A percentile compares a stretch with the other conserved stretches of the same genome.
Evolutionary conservation across 805 yeast species (phyloP).

Genomic region (Kodamaea kaohsiungensis): DNA sequence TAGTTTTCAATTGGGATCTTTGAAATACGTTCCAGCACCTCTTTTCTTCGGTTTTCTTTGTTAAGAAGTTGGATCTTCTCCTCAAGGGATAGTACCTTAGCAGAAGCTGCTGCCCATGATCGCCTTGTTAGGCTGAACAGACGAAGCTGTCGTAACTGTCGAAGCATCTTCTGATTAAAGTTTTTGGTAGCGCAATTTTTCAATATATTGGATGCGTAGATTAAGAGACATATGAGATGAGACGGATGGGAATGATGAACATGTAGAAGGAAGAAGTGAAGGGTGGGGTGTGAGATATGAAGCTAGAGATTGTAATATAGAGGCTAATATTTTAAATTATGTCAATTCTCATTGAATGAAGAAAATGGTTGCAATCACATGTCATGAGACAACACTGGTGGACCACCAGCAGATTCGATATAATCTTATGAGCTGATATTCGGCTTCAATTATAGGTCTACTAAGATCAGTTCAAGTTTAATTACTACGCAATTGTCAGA

Average conservation of each 20-base stretch:
- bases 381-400: too few relatives aligned
- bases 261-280: neutral
- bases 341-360: too few relatives aligned
- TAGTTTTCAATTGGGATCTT: constrained; percentile 80
- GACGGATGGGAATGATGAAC: neutral
- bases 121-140: neutral
- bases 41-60: constrained; percentile 32
- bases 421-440: too few relatives aligned
- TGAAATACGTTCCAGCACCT: constrained; percentile 59
- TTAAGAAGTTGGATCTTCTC: constrained; percentile 31
- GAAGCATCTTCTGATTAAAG: neutral
- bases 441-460: too few relatives aligned
- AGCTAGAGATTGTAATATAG: too few relatives aligned
- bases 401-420: too few relatives aligned
- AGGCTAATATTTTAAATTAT: too few relatives aligned
- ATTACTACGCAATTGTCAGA: too few relatives aligned
- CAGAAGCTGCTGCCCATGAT: neutral
- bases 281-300: too few relatives aligned
- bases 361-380: too few relatives aligned
- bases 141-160: neutral
- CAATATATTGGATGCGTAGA: neutral
- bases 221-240: constrained; percentile 1
- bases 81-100: constrained; percentile 16
- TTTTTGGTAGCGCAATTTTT: constrained; percentile 5
- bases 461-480: too few relatives aligned